These are phyloP conservation scores for Auricularia heimuer DNA, from an alignment of 768 basidiomycete species.

Conservation along the genomic window DNA sequence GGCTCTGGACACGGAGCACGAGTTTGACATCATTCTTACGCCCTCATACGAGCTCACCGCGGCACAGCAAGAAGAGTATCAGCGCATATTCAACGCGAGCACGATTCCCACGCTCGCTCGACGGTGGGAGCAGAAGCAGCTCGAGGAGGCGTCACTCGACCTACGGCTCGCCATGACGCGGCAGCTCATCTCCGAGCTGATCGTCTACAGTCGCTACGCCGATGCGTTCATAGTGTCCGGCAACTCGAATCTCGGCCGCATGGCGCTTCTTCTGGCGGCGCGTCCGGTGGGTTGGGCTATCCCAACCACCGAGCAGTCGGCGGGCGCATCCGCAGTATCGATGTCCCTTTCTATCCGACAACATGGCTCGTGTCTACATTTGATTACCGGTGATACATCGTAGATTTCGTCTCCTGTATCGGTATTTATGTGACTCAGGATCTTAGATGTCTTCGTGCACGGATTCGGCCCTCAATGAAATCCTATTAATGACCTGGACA, in stretches of 20 bases:
- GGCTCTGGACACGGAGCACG: neutral
- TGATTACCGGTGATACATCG: too few species aligned
- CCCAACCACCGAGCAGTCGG: neutral
- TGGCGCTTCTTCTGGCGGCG: neutral
- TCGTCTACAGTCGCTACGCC: neutral
- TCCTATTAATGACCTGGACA: too few species aligned
- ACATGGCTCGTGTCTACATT: neutral
- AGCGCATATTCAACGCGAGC: neutral
- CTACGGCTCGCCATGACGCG: neutral
- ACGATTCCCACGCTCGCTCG: neutral
- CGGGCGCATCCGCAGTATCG: neutral
- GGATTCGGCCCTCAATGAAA: too few species aligned
- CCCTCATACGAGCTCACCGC: neutral
- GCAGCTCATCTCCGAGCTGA: neutral
- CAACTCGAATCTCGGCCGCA: neutral
- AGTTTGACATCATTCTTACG: neutral
- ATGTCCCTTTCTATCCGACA: neutral
- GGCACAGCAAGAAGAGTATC: neutral
- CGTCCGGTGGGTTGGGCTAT: neutral
- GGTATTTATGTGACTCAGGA: too few species aligned
- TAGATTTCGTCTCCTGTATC: too few species aligned
- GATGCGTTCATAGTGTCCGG: neutral
- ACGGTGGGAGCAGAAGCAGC: neutral
- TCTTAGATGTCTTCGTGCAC: too few species aligned
- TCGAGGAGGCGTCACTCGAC: neutral